A percentile compares a stretch with the other conserved stretches of the same genome.
Evolutionary conservation across 2,329 filamentous ascomycete genomes (phyloP).

Genomic region (Alternaria sp.): DNA sequence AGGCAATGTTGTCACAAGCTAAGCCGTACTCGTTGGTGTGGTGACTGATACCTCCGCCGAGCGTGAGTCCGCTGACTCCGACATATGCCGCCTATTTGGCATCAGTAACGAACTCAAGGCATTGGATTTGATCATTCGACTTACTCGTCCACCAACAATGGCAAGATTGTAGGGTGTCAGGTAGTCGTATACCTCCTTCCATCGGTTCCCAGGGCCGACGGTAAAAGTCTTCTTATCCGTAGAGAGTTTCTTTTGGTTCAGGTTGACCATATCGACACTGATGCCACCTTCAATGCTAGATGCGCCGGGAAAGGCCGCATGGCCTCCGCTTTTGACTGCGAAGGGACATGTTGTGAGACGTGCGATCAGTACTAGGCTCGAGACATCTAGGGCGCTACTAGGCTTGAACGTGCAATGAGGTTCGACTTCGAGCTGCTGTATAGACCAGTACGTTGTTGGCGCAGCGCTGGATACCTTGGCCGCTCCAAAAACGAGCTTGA

Average conservation of each 20-base stretch:
- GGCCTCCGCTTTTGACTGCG: conserved; percentile 54
- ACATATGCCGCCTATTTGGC: conserved; percentile 17
- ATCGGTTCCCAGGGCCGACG: conserved; percentile 42
- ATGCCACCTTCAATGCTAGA: conserved; percentile 53
- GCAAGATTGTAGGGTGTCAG: conserved; percentile 30
- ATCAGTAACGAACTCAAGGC: neutral
- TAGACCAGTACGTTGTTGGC: conserved; percentile 16
- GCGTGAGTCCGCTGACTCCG: conserved; percentile 26
- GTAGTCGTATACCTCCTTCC: conserved; percentile 41
- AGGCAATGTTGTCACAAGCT: conserved; percentile 41
- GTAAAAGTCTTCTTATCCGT: conserved; percentile 30
- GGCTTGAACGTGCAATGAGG: conserved; percentile 25
- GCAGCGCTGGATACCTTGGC: conserved; percentile 12
- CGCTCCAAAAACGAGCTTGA: conserved; percentile 24
- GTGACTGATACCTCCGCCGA: conserved; percentile 25
- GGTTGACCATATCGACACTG: conserved; percentile 49
- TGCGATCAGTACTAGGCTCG: conserved; percentile 18
- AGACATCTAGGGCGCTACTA: conserved; percentile 12
- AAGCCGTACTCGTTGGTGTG: conserved; percentile 17
- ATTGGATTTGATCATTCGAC: neutral
- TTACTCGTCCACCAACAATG: conserved; percentile 38
- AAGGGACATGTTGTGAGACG: conserved; percentile 43
- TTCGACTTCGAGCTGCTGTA: conserved; percentile 15
- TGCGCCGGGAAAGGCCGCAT: conserved; percentile 48
- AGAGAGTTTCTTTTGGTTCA: conserved; percentile 36